Conservation (phyloP, 2,329 filamentous ascomycete genomes). For the Talaromyces pinophilus region DNA sequence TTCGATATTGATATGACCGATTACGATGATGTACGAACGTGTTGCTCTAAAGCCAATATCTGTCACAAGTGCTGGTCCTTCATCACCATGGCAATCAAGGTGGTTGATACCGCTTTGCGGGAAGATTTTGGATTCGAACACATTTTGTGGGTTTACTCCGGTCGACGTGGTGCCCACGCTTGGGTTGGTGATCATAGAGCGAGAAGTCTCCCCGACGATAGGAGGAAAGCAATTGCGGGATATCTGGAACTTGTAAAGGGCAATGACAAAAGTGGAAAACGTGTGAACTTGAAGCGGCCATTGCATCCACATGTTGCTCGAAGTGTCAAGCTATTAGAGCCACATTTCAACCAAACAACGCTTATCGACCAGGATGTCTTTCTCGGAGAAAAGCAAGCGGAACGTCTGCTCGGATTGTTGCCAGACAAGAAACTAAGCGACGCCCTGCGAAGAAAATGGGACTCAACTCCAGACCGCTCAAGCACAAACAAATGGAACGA, state of each 20-base stretch:
- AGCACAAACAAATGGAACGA: constrained; percentile 89
- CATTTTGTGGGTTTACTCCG: constrained; percentile 98
- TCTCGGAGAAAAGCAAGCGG: constrained; percentile 66
- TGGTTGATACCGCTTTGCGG: constrained; percentile 79
- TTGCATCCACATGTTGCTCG: constrained; percentile 86
- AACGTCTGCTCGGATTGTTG: constrained; percentile 78
- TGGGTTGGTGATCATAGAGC: constrained; percentile 96
- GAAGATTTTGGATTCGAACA: constrained; percentile 97
- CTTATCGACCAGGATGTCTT: constrained; percentile 86
- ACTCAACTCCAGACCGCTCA: constrained; percentile 72
- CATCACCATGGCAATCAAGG: constrained; percentile 96
- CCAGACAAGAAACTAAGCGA: constrained; percentile 77
- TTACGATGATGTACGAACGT: constrained; percentile 95
- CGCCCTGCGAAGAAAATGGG: constrained; percentile 86
- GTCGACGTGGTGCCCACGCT: constrained; percentile 91
- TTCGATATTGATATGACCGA: constrained; percentile 99
- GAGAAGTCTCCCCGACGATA: constrained; percentile 79
- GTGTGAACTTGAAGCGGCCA: constrained; percentile 79
- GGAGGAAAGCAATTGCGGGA: constrained; percentile 78
- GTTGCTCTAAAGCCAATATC: constrained; percentile 90
- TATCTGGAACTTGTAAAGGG: constrained; percentile 91
- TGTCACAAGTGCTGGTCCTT: constrained; percentile 95
- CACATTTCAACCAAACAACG: constrained; percentile 81
- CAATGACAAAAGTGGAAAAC: constrained; percentile 81
- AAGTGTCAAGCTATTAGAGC: constrained; percentile 79